A percentile compares a stretch with the other conserved stretches of the same genome.
Evolutionary conservation across 1,284 basidiomycete species (phyloP).

Genomic region (Leccinum griseonigrum): DNA sequence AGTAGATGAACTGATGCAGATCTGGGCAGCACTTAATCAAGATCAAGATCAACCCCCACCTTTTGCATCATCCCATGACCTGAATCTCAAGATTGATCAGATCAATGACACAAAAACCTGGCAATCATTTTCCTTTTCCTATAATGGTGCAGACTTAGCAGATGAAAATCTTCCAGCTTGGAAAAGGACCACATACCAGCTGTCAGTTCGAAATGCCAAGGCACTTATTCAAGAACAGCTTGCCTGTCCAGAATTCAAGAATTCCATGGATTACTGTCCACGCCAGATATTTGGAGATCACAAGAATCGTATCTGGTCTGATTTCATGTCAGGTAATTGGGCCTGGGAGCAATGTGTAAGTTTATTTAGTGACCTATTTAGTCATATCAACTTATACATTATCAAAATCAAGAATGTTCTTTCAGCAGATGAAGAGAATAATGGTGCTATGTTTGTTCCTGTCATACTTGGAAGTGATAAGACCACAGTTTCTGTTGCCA

Average conservation of each 20-base stretch:
- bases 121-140: neutral
- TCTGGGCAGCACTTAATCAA: neutral
- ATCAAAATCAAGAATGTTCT: neutral
- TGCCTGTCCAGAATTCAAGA: neutral
- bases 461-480: conserved; percentile 9
- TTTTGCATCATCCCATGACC: neutral
- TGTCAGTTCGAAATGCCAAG: neutral
- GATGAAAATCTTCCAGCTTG: neutral
- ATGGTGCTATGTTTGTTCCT: neutral
- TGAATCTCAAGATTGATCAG: neutral
- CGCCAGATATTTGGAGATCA: neutral
- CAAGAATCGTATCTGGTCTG: neutral
- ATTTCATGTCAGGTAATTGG: neutral
- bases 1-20: neutral
- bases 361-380: neutral
- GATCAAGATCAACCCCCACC: neutral
- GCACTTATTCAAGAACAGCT: neutral
- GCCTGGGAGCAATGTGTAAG: neutral
- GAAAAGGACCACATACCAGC: neutral
- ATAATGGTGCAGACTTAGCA: neutral
- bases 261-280: neutral
- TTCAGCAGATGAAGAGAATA: neutral
- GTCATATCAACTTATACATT: neutral
- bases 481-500: conserved; percentile 2
- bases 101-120: neutral